Evolutionary conservation across 176 grass and related monocot genomes (phyloP), one percentile per base, ranked within the genome.

Genomic region (Musa itinerans): DNA sequence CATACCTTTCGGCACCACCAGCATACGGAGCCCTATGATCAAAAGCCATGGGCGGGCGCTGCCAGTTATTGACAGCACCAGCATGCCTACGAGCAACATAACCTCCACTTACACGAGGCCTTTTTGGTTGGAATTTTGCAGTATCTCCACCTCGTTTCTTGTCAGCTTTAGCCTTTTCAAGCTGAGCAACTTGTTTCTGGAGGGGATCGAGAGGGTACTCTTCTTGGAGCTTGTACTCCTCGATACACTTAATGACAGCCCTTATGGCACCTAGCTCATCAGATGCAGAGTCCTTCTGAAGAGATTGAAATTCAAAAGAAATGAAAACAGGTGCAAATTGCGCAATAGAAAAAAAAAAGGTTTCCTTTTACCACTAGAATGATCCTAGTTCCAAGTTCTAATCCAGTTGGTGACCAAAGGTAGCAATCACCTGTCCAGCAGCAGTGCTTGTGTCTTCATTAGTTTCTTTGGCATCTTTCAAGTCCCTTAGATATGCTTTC

Each of bases 201-300:
- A 96, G 86, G 75, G 92, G 92, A 9, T 84, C 89, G 59, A 87
- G 71, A 26, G 92, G 85, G 27, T 71, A 89, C 9, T 89, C 86
- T 55, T 92, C 86, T 14, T 70, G 68, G 74, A 96, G 89, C 73
- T 92, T 96, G 86, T 87, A 86, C 77, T 89, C 85, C 69, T 89
- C 87, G 1, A 89, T 81, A 64, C 86, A 89, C 73, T 85, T 89
- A n/a, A 62, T 62, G 13, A 62, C 57, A 62, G 57, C 20, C 57
- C 13, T 15, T 17, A 62, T 4, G 9, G 57, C 57, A 62, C 57
- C 57, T 62, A 62, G 57, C 57, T 62, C 57, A 15, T 62, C 20
- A n/a, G 57, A 15, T 8, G 7, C 20, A 7, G 20, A 17, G 57
- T 62, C 57, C 57, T 62, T 57, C 54, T 57, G 54, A 43, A 43